A percentile compares a stretch with the other conserved stretches of the same genome.
phyloP scores from a whole-genome alignment of 179 eudicot genomes.

The Vitellaria paradoxa region DNA sequence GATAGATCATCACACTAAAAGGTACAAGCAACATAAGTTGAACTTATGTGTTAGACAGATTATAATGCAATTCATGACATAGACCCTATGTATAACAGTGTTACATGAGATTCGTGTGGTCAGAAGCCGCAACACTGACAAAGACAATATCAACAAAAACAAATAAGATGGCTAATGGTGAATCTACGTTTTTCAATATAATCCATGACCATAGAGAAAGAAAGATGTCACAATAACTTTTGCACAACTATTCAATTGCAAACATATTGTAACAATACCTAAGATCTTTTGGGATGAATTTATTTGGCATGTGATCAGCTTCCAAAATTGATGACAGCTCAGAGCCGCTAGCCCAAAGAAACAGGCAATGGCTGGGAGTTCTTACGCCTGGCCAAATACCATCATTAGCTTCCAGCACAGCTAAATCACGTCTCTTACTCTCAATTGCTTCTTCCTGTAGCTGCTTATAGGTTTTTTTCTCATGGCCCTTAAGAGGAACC shows the following conservation, averaged over 20 bases:
- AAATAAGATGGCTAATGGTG: not conserved
- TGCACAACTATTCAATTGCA: not conserved
- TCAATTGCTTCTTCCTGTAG: conserved; percentile 85
- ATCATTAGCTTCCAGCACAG: conserved; percentile 78
- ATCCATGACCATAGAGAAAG: not conserved
- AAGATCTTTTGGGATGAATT: conserved; percentile 73
- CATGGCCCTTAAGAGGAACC: conserved; percentile 84
- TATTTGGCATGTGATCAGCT: conserved; percentile 92
- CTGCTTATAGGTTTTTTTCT: conserved; percentile 76
- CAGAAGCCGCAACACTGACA: not conserved
- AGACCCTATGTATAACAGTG: not conserved
- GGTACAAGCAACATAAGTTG: not conserved
- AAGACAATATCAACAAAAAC: not conserved
- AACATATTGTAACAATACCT: conserved; percentile 35
- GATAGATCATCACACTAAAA: not conserved
- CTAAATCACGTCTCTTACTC: conserved; percentile 81
- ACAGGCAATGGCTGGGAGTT: conserved; percentile 79
- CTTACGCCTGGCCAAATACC: conserved; percentile 93
- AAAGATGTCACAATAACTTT: not conserved
- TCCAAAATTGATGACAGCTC: conserved; percentile 77
- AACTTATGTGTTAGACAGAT: not conserved
- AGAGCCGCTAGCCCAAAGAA: conserved; percentile 96
- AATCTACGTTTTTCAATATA: not conserved
- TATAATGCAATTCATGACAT: not conserved
- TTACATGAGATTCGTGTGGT: not conserved